phyloP scores from a whole-genome alignment of 208 protist species.

The Trypanosoma congolense region DNA sequence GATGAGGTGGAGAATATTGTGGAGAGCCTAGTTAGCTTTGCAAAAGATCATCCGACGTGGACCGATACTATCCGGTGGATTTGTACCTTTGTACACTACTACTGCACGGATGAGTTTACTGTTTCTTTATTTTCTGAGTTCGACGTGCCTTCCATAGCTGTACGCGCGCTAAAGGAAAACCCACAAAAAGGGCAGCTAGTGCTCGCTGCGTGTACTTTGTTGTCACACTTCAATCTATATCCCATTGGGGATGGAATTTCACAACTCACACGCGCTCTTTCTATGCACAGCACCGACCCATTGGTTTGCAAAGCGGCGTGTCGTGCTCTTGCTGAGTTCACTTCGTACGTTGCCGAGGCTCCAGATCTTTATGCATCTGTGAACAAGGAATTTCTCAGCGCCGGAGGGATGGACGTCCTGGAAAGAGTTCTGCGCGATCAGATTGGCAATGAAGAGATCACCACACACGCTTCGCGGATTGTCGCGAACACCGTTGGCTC shows the following conservation, averaged over 20 bases:
- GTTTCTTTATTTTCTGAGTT: slow-evolving; percentile 85
- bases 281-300: slow-evolving; percentile 43
- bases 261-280: slow-evolving; percentile 58
- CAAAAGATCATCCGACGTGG: slow-evolving; percentile 67
- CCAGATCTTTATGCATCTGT: slow-evolving; percentile 61
- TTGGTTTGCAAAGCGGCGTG: slow-evolving; percentile 44
- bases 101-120: slow-evolving; percentile 88
- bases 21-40: slow-evolving; percentile 48
- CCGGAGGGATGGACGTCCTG: slow-evolving; percentile 57
- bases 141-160: slow-evolving; percentile 63
- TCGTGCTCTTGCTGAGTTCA: slow-evolving; percentile 81
- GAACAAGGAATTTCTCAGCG: slow-evolving; percentile 69
- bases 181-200: slow-evolving; percentile 42
- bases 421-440: slow-evolving; percentile 66
- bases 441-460: slow-evolving; percentile 67
- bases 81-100: slow-evolving; percentile 84
- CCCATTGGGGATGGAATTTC: slow-evolving; percentile 80
- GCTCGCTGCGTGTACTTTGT: slow-evolving; percentile 52
- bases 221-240: slow-evolving; percentile 87
- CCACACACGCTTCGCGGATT: slow-evolving; percentile 60
- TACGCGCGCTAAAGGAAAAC: slow-evolving; percentile 52
- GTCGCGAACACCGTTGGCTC: slow-evolving; percentile 76
- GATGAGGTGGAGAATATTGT: slow-evolving; percentile 78
- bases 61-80: slow-evolving; percentile 67
- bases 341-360: slow-evolving; percentile 71